These are phyloP conservation scores for Penicillium angulare DNA, from an alignment of 495 filamentous ascomycete species.

Conservation along the genomic window DNA sequence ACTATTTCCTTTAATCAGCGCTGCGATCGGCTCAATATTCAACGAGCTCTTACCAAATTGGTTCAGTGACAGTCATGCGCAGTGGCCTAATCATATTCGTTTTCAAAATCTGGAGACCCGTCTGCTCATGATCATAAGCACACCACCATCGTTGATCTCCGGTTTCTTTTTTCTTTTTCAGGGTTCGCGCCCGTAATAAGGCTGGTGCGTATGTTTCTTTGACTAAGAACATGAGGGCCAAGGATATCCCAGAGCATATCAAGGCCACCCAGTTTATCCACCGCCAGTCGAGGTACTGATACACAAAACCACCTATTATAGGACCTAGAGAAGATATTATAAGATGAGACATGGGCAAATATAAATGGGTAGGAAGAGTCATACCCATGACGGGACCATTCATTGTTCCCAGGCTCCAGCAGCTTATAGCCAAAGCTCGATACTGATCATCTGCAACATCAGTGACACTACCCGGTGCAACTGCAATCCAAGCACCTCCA, in stretches of 20 bases:
- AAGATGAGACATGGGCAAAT: too few relatives aligned
- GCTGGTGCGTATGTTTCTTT: slow-evolving; percentile 70
- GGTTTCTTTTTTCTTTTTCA: slow-evolving; percentile 56
- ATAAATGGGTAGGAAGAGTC: neutral
- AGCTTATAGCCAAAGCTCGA: slow-evolving; percentile 64
- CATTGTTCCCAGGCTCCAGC: slow-evolving; percentile 70
- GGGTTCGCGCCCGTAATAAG: slow-evolving; percentile 57
- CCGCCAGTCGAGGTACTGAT: slow-evolving; percentile 71
- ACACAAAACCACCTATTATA: slow-evolving; percentile 69
- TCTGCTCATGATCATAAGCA: slow-evolving; percentile 56
- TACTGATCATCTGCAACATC: slow-evolving; percentile 69
- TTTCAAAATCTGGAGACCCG: slow-evolving; percentile 35
- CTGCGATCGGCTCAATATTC: neutral
- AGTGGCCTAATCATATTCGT: slow-evolving; percentile 65
- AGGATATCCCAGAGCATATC: slow-evolving; percentile 55
- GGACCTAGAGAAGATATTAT: slow-evolving; percentile 39
- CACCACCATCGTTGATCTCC: slow-evolving; percentile 64
- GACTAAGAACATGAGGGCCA: slow-evolving; percentile 49
- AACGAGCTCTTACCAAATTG: slow-evolving; percentile 54
- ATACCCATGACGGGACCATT: slow-evolving; percentile 62
- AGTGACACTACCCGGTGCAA: slow-evolving; percentile 71
- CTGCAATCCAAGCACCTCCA: slow-evolving; percentile 64
- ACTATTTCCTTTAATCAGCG: slow-evolving; percentile 33
- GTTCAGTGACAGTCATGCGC: slow-evolving; percentile 63
- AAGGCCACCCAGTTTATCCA: slow-evolving; percentile 82